Conservation (phyloP, 805 yeast species). For the Spathaspora arborariae region DNA sequence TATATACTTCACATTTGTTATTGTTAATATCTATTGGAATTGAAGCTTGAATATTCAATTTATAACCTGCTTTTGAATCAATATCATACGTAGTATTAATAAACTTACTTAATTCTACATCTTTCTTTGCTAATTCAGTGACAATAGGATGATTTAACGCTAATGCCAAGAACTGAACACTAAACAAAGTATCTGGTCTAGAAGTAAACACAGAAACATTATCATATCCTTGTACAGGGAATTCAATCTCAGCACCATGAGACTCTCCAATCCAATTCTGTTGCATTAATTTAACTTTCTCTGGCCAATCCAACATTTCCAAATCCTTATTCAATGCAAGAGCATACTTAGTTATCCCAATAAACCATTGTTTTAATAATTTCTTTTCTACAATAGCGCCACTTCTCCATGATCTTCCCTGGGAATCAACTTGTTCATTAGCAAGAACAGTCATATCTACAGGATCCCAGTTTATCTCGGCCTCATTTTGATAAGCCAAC, state of each 20-base stretch:
- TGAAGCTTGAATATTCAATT: conserved; percentile 41
- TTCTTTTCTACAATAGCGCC: conserved; percentile 91
- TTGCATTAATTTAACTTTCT: conserved; percentile 86
- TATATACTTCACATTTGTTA: conserved; percentile 9
- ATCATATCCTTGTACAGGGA: conserved; percentile 28
- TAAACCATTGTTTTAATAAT: conserved; percentile 85
- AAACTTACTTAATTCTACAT: conserved; percentile 44
- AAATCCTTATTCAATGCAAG: conserved; percentile 63
- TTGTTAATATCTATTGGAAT: conserved; percentile 56
- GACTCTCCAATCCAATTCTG: conserved; percentile 92
- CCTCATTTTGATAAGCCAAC: conserved; percentile 78
- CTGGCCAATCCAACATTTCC: conserved; percentile 73
- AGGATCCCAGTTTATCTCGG: conserved; percentile 98
- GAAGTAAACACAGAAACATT: conserved; percentile 70
- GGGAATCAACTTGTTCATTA: conserved; percentile 87
- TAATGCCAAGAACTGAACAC: conserved; percentile 80
- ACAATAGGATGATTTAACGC: conserved; percentile 69
- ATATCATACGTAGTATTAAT: conserved; percentile 35
- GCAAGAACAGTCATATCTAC: conserved; percentile 93
- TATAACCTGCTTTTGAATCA: conserved; percentile 51
- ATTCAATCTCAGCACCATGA: conserved; percentile 67
- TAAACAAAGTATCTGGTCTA: conserved; percentile 81
- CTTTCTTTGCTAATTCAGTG: conserved; percentile 27
- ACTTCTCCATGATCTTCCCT: conserved; percentile 94
- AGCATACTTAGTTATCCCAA: conserved; percentile 84